These are phyloP conservation scores for Phytophthora megakarya DNA, from an alignment of 352 stramenopile genomes.

Conservation along the genomic window DNA sequence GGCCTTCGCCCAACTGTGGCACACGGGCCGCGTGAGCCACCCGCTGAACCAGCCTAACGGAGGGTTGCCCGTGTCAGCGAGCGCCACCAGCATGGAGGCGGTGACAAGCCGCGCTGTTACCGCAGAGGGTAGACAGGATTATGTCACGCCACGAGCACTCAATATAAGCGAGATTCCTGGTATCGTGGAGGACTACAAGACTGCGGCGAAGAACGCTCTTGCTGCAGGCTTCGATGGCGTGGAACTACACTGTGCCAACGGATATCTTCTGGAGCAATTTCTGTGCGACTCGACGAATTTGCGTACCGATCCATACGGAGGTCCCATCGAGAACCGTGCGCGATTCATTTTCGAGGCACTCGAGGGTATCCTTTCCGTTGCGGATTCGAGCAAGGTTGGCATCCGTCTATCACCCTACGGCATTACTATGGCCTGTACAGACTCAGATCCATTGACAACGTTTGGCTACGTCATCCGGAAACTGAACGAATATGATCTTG, in stretches of 20 bases:
- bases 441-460: constrained; percentile 11
- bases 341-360: constrained; percentile 76
- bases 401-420: constrained; percentile 30
- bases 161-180: constrained; percentile 67
- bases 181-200: constrained; percentile 72
- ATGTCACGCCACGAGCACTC: constrained; percentile 61
- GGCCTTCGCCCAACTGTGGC: constrained; percentile 83
- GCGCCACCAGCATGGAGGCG: constrained; percentile 29
- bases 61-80: constrained; percentile 49
- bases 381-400: constrained; percentile 30
- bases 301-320: constrained; percentile 83
- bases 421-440: constrained; percentile 25
- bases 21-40: constrained; percentile 71
- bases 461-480: constrained; percentile 40
- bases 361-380: constrained; percentile 39
- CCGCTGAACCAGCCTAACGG: constrained; percentile 52
- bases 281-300: constrained; percentile 76
- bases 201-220: constrained; percentile 58
- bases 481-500: constrained; percentile 40
- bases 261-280: constrained; percentile 92
- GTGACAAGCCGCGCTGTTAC: constrained; percentile 41
- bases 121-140: constrained; percentile 35
- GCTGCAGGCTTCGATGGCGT: constrained; percentile 91
- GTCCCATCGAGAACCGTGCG: constrained; percentile 76
- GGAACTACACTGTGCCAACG: constrained; percentile 89